Evolutionary conservation across 1,139 yeast species (phyloP), one percentile per base, ranked within the genome.

Genomic region (Yarrowia galli): DNA sequence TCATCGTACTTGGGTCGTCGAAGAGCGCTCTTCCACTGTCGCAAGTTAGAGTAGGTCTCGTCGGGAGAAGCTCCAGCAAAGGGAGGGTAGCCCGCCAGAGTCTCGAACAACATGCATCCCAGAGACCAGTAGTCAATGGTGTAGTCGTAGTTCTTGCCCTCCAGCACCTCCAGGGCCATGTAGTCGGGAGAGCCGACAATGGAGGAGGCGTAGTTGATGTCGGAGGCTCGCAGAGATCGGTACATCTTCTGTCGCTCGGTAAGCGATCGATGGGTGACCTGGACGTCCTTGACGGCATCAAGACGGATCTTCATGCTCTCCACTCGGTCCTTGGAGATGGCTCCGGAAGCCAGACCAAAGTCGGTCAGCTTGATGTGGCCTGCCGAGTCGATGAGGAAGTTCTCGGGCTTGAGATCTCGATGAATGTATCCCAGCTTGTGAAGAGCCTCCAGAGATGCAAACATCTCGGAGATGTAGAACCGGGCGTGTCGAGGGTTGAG

Each of bases 101-200:
- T 91, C 78, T 93, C 98, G 76, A 90, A 93, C 32, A 93, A 81
- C 86, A 91, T 91, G 78, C 99, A 96, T 1, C 99, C 99, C 68
- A 96, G 83, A 0, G 98, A 93, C 99, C 99, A 96, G 78, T 96
- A 96, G 81, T 96, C 99, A 70, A 96, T 96, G 22, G 99, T 93
- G 76, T 89, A 93, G 76, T 96, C 97, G 77, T 96, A 96, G 70
- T 89, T 89, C 74, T 89, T 89, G 12, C 99, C 99, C 78, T 92
- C 96, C 71, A 96, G 85, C 8, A 96, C 98, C 78, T 96, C 99
- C 68, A 96, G 83, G 0, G 99, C 99, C 99, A 96, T 96, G 77
- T 96, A 96, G 77, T 96, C 99, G 1, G 99, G 99, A 8, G 97
- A 91, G 0, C 99, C 99, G 15, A 96, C 99, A 72, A 95, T 92